A percentile compares a stretch with the other conserved stretches of the same genome.
Conservation (phyloP, 1,284 basidiomycete genomes). For the Malassezia caprae region DNA sequence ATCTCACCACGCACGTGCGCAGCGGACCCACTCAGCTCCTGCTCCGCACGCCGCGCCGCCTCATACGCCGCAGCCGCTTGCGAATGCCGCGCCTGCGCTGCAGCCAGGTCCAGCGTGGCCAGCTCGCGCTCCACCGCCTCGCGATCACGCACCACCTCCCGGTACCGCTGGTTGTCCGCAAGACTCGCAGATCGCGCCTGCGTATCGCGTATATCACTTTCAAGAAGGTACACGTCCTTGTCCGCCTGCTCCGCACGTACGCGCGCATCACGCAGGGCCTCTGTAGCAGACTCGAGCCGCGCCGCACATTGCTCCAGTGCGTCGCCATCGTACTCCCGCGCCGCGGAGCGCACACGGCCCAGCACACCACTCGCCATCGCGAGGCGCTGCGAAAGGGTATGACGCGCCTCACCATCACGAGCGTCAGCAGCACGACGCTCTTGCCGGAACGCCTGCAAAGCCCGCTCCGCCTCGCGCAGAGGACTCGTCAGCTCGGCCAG, state of each 20-base stretch:
- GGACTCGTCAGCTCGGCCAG: background rate
- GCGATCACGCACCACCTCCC: conserved; percentile 63
- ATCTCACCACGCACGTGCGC: conserved; percentile 37
- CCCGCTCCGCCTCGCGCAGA: conserved; percentile 24
- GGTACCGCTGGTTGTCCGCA: conserved; percentile 72
- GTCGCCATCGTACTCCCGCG: conserved; percentile 48
- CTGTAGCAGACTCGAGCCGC: conserved; percentile 34
- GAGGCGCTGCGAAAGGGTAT: background rate
- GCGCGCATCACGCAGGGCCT: conserved; percentile 23
- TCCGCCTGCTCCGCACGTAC: conserved; percentile 24
- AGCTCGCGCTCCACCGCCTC: conserved; percentile 63
- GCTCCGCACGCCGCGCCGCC: conserved; percentile 61
- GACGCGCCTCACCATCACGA: background rate
- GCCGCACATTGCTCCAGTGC: conserved; percentile 50
- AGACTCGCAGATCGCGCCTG: conserved; percentile 56
- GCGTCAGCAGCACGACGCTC: conserved; percentile 42
- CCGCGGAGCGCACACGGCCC: background rate
- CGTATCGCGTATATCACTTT: conserved; percentile 47
- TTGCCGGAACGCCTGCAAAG: conserved; percentile 55
- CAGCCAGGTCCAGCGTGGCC: conserved; percentile 48
- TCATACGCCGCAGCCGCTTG: conserved; percentile 75
- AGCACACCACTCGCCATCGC: background rate
- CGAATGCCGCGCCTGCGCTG: conserved; percentile 50
- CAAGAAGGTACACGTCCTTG: conserved; percentile 28
- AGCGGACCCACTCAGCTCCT: conserved; percentile 60